Evolutionary conservation across 2,329 filamentous ascomycete species (phyloP).

Genomic region (Septoria petroselini): DNA sequence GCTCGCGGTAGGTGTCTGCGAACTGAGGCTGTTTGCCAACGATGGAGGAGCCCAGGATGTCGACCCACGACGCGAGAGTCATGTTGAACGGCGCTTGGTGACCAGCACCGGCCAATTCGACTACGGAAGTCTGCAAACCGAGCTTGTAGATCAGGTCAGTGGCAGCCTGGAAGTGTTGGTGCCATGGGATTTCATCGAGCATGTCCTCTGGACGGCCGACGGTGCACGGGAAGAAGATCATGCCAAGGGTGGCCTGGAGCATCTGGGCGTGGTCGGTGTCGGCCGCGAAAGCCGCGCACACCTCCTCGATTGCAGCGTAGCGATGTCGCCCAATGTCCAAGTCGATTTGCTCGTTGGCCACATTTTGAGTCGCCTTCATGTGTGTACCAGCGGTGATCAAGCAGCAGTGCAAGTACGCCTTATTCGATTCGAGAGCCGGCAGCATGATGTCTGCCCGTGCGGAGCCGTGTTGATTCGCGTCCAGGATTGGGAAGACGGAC

Average conservation of each 20-base stretch:
- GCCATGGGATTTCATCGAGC: constrained; percentile 90
- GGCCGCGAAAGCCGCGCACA: constrained; percentile 75
- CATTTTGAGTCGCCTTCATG: constrained; percentile 71
- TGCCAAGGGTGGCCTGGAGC: constrained; percentile 84
- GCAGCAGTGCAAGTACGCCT: constrained; percentile 91
- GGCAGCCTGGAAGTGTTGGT: constrained; percentile 92
- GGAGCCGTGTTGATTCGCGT: constrained; percentile 82
- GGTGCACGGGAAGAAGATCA: constrained; percentile 94
- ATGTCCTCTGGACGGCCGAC: constrained; percentile 82
- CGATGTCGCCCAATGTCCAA: constrained; percentile 89
- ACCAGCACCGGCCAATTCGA: constrained; percentile 40
- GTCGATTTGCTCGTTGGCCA: constrained; percentile 72
- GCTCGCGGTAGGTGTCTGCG: constrained; percentile 91
- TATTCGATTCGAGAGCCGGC: constrained; percentile 84
- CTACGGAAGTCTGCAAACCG: constrained; percentile 67
- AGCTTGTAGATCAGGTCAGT: constrained; percentile 82
- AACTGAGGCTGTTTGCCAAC: constrained; percentile 80
- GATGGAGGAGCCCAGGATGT: constrained; percentile 94
- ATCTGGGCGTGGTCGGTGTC: constrained; percentile 84
- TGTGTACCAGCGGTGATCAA: constrained; percentile 90
- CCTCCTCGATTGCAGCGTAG: constrained; percentile 78
- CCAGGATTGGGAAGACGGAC: constrained; percentile 86
- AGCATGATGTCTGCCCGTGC: constrained; percentile 79
- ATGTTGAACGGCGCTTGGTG: constrained; percentile 85
- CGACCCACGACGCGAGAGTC: constrained; percentile 91